Percentiles rank a stretch among this genome's conserved stretches.
phyloP scores from a whole-genome alignment of 352 stramenopile species.

The Thalassiosira mediterranea region DNA sequence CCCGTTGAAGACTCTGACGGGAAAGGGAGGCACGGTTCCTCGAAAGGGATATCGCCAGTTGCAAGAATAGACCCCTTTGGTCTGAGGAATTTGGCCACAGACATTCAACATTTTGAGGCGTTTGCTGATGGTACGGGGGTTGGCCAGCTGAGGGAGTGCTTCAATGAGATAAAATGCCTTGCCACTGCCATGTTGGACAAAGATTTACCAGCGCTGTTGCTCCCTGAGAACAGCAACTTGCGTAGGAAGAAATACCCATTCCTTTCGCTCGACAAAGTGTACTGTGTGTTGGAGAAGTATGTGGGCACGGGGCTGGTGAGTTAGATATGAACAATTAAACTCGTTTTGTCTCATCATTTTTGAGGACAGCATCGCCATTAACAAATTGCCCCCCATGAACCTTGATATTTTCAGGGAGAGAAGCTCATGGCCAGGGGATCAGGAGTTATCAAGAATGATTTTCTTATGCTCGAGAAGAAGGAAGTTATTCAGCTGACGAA shows the following conservation, averaged over 20 bases:
- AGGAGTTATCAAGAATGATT: constrained; percentile 45
- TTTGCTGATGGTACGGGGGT: constrained; percentile 79
- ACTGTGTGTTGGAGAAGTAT: constrained; percentile 83
- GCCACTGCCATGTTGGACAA: constrained; percentile 75
- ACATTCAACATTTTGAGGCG: constrained; percentile 78
- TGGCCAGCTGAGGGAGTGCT: constrained; percentile 81
- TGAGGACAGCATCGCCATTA: too few relatives aligned
- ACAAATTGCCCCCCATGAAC: too few relatives aligned
- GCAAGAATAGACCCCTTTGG: constrained; percentile 81
- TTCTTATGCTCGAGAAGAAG: constrained; percentile 83
- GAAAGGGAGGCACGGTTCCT: constrained; percentile 22
- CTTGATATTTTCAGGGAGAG: constrained; percentile 60
- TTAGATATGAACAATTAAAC: too few relatives aligned
- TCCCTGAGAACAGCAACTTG: constrained; percentile 65
- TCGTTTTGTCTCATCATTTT: too few relatives aligned
- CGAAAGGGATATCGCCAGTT: constrained; percentile 66
- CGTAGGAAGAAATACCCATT: constrained; percentile 82
- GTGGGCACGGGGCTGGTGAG: constrained; percentile 68
- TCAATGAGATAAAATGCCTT: constrained; percentile 81
- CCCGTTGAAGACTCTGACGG: constrained; percentile 48
- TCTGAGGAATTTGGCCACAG: constrained; percentile 77
- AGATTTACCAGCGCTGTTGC: constrained; percentile 72
- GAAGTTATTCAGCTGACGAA: constrained; percentile 71
- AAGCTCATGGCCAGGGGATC: constrained; percentile 66
- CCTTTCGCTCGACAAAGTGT: constrained; percentile 80